Base-by-base conservation (phyloP, 2,329 filamentous ascomycete species). In the Bretziella fagacearum region DNA sequence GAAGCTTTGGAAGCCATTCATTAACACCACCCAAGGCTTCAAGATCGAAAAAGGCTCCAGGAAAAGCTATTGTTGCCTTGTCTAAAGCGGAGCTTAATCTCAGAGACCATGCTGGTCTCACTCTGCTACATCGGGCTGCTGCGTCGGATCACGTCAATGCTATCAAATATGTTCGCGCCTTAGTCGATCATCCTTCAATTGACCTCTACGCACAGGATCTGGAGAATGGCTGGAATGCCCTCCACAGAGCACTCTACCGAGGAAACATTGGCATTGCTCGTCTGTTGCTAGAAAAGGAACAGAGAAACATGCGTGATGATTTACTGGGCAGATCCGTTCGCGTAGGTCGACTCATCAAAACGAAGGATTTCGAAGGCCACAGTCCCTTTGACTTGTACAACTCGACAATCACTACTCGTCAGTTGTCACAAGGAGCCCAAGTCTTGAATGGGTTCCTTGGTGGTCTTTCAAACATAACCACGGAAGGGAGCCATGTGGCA, bases 201-300 rank as follows among this genome's bases (percentile, higher is more conserved):
- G 91, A 98, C 62, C 66, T 96, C 6, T 91, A 94, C 56, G 68
- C 73, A 2, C 87, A 93, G 59, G 91, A 98, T 60, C 67, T 70
- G 6, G 91, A 98, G 62, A 96, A 82, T 61, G 89, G 87, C 37
- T 98, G 91, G 91, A 98, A 93, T 51, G 80, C 87, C 30, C 69
- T 98, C 32, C 91, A 98, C 59, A 76, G 91, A 55, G 84, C 87
- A 6, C 69, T 96, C 35, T 96, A 95, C 59, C 77, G 79, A 55
- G 89, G 89, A 40, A 95, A 95, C 57, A 77, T 91, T 44, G 79
- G 83, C 5, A 80, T 93, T 54, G 91, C 91, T 2, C 77, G 85
- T 40, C 68, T 84, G 17, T 76, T 98, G 26, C 68, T 98, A 53
- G 76, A 81, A 44, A 80, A 81, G 54, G 89, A 95, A 59, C 69